Conservation (phyloP, 345 rosid genomes). For the Populus ilicifolia region DNA sequence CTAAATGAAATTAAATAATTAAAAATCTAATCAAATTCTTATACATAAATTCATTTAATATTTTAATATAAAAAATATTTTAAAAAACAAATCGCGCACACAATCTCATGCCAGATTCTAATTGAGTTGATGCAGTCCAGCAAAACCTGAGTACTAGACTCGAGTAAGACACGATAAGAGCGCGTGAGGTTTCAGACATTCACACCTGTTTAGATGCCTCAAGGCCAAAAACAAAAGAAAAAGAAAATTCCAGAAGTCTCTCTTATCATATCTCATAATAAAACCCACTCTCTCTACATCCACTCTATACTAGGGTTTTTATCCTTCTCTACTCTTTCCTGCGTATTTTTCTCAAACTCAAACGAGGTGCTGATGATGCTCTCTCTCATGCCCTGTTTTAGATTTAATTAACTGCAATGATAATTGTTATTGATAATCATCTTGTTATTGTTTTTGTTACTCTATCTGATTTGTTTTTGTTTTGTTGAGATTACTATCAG, state of each 20-base stretch:
- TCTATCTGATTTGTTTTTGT: neutral
- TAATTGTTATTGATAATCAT: neutral
- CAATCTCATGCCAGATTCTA: too few relatives aligned
- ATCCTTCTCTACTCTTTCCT: neutral
- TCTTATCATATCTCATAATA: slow-evolving; percentile 6
- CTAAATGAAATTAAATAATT: too few relatives aligned
- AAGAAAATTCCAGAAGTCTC: slow-evolving; percentile 6
- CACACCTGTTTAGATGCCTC: neutral
- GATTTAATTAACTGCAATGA: neutral
- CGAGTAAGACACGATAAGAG: too few relatives aligned
- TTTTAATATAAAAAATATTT: too few relatives aligned
- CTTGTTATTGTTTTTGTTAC: neutral
- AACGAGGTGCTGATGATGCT: neutral
- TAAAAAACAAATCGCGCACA: too few relatives aligned
- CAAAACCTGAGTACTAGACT: too few relatives aligned
- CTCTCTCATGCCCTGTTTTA: neutral
- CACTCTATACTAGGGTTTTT: slow-evolving; percentile 1
- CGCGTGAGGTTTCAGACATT: too few relatives aligned
- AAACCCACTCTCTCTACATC: neutral
- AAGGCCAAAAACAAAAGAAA: neutral
- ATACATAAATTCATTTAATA: too few relatives aligned
- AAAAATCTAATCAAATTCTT: too few relatives aligned
- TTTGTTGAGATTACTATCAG: neutral
- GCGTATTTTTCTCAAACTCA: neutral
- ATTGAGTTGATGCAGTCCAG: too few relatives aligned